Percentiles rank a stretch among this genome's conserved stretches.
Conservation (phyloP, 1,284 basidiomycete species). For the Fereydounia khargensis region DNA sequence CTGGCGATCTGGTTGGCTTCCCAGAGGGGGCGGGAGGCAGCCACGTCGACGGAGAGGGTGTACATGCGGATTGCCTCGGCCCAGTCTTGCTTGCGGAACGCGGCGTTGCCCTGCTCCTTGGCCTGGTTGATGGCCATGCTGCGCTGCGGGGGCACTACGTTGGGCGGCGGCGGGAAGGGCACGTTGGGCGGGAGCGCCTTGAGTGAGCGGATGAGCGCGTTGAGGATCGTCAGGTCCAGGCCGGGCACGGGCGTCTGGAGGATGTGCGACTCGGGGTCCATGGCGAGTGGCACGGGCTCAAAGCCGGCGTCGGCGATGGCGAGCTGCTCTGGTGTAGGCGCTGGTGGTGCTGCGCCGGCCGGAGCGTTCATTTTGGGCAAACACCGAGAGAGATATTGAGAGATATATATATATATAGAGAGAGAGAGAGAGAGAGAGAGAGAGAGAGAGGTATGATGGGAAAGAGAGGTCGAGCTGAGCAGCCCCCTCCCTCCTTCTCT, state of each 20-base stretch:
- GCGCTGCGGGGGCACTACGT: conserved; percentile 51
- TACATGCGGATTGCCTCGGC: conserved; percentile 78
- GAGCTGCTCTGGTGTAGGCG: conserved; percentile 45
- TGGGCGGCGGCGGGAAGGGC: conserved; percentile 52
- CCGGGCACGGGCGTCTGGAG: conserved; percentile 26
- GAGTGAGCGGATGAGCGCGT: conserved; percentile 52
- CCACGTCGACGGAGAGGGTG: conserved; percentile 77
- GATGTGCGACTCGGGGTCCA: conserved; percentile 25
- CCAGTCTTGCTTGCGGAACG: conserved; percentile 61
- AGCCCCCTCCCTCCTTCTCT: no score
- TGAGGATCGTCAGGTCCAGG: conserved; percentile 50
- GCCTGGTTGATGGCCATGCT: conserved; percentile 49
- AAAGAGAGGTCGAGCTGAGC: no score
- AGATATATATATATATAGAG: no score
- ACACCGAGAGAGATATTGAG: no score
- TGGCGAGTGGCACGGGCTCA: conserved; percentile 29
- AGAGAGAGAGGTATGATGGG: no score
- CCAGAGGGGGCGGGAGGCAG: conserved; percentile 82
- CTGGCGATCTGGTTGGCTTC: conserved; percentile 76
- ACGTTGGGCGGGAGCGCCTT: conserved; percentile 45
- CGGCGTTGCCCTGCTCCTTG: conserved; percentile 52
- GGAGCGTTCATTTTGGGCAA: conserved; percentile 24
- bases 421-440: no score
- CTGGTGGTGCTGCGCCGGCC: conserved; percentile 35
- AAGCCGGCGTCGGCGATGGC: conserved; percentile 45